A percentile compares a stretch with the other conserved stretches of the same genome.
Conservation (phyloP, 768 basidiomycete species). For the Auriculariales sp. region DNA sequence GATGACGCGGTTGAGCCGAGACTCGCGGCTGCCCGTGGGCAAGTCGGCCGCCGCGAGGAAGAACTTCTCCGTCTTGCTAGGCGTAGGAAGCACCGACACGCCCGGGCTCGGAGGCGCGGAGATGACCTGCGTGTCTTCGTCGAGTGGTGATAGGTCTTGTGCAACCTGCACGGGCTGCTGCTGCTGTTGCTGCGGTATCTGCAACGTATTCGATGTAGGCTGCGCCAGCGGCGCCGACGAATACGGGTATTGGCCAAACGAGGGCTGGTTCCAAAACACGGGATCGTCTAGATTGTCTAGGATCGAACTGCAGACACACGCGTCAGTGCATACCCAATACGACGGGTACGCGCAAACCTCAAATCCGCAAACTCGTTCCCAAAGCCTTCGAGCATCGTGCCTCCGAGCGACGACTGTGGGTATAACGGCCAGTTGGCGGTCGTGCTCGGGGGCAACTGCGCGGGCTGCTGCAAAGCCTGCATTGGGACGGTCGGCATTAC, state of each 20-base stretch:
- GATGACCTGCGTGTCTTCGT: not conserved
- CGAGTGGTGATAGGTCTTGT: not conserved
- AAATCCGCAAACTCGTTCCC: conserved; percentile 76
- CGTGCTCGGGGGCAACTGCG: not conserved
- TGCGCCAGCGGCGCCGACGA: conserved; percentile 4
- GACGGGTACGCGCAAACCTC: conserved; percentile 32
- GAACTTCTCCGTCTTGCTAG: conserved; percentile 76
- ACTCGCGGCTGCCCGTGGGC: conserved; percentile 77
- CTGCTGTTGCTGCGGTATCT: conserved; percentile 7
- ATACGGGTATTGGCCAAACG: not conserved
- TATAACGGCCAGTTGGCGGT: not conserved
- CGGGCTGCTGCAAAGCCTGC: not conserved
- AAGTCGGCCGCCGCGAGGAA: conserved; percentile 91
- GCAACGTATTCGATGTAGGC: conserved; percentile 6
- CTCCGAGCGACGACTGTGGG: not conserved
- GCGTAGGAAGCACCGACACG: conserved; percentile 46
- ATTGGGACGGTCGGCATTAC: not conserved
- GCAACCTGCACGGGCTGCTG: not conserved
- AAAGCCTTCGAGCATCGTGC: conserved; percentile 31
- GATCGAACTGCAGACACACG: conserved; percentile 48
- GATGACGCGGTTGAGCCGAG: conserved; percentile 82
- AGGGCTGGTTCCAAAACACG: conserved; percentile 55
- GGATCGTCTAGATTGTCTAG: conserved; percentile 78
- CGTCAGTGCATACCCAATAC: conserved; percentile 5
- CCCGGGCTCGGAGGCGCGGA: no score